Evolutionary conservation across 306 rosid species (phyloP).

Genomic region (Clitoria ternatea): DNA sequence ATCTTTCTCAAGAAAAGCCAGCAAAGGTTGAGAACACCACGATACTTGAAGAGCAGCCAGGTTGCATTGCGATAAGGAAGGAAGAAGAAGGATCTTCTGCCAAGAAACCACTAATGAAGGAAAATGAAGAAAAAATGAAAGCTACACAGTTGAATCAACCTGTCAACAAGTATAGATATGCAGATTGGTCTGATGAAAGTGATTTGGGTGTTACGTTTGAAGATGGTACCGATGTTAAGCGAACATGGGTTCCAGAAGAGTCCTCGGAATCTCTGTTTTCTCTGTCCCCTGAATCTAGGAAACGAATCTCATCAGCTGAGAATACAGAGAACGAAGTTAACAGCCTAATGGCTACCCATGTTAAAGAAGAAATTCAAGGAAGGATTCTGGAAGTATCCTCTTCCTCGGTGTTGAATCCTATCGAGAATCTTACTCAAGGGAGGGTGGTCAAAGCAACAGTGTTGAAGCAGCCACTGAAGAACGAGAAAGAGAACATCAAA

Average conservation of each 20-base stretch:
- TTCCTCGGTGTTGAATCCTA: slow-evolving; percentile 45
- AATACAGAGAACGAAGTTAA: slow-evolving; percentile 54
- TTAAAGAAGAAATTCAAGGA: slow-evolving; percentile 9
- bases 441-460: slow-evolving; percentile 33
- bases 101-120: slow-evolving; percentile 9
- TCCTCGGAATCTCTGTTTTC: slow-evolving; percentile 84
- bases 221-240: not conserved
- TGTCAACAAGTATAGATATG: slow-evolving; percentile 10
- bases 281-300: slow-evolving; percentile 47
- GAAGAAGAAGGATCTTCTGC: slow-evolving; percentile 23
- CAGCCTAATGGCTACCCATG: slow-evolving; percentile 33
- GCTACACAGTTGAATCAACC: not conserved
- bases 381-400: slow-evolving; percentile 14
- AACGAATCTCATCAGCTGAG: slow-evolving; percentile 35
- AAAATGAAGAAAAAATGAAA: slow-evolving; percentile 10
- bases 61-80: slow-evolving; percentile 12
- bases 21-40: slow-evolving; percentile 1
- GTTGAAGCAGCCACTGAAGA: not conserved
- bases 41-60: slow-evolving; percentile 26
- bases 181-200: slow-evolving; percentile 6
- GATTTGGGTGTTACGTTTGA: not conserved
- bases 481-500: slow-evolving; percentile 60
- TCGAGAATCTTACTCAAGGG: slow-evolving; percentile 52
- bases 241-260: slow-evolving; percentile 33
- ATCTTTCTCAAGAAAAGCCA: not conserved